Conservation (phyloP, 257 asterid genomes). For the Leonotis leonurus region DNA sequence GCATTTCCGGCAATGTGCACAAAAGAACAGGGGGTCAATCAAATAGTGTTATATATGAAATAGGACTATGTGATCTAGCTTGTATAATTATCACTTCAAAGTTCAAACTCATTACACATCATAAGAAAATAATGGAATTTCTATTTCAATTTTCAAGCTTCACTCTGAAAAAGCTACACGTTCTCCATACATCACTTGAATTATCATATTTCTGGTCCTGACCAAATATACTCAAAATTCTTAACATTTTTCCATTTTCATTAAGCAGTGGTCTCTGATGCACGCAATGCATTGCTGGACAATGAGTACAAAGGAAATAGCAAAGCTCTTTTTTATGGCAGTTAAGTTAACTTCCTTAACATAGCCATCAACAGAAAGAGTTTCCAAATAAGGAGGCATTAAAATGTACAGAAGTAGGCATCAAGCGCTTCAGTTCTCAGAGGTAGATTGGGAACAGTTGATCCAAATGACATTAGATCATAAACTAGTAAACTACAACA, state of each 20-base stretch:
- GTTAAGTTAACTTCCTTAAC: background rate
- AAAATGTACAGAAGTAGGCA: background rate
- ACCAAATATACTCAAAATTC: background rate
- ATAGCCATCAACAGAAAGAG: background rate
- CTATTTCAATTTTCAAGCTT: background rate
- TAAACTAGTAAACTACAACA: background rate
- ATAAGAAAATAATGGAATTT: background rate
- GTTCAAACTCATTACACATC: background rate
- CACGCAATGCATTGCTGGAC: background rate
- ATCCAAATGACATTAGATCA: too few species aligned
- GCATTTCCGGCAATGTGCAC: constrained; percentile 32
- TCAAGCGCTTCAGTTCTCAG: background rate
- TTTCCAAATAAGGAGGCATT: background rate
- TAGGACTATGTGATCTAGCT: constrained; percentile 1
- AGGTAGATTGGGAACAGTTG: too few species aligned
- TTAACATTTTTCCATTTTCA: background rate
- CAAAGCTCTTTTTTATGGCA: background rate
- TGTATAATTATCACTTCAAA: constrained; percentile 1
- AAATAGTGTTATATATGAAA: constrained; percentile 1
- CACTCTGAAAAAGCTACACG: background rate
- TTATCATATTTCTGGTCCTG: background rate
- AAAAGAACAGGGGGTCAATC: constrained; percentile 1
- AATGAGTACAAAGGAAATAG: background rate
- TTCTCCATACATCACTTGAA: constrained; percentile 1
- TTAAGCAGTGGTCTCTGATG: too few species aligned